Percentiles rank a stretch among this genome's conserved stretches.
These are phyloP conservation scores for Xanthoconium separans DNA, from an alignment of 1,284 basidiomycete genomes.

Conservation along the genomic window DNA sequence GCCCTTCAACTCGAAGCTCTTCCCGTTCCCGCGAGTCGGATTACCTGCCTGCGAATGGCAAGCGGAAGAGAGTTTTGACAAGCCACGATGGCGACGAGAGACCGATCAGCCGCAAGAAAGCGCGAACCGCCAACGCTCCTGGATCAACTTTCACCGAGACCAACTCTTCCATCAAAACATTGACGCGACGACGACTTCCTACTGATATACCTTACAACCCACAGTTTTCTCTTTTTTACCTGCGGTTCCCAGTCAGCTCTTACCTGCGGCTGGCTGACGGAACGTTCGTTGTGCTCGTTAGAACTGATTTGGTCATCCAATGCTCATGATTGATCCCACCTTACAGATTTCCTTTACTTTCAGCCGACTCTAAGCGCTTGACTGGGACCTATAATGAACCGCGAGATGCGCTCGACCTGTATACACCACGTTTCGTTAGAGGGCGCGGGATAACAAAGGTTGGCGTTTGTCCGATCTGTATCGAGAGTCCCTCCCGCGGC, in stretches of 20 bases:
- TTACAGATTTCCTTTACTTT: slow-evolving; percentile 35
- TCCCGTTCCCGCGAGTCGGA: slow-evolving; percentile 4
- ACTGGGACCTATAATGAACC: slow-evolving; percentile 60
- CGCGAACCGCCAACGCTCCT: background rate
- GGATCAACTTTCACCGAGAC: background rate
- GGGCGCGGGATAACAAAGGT: slow-evolving; percentile 68
- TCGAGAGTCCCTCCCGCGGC: slow-evolving; percentile 58
- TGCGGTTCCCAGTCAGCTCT: slow-evolving; percentile 61
- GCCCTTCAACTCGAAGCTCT: slow-evolving; percentile 3
- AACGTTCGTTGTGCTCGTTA: slow-evolving; percentile 25
- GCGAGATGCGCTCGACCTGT: slow-evolving; percentile 59
- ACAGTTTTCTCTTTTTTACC: slow-evolving; percentile 58
- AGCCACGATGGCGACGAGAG: slow-evolving; percentile 11
- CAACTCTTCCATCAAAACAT: background rate
- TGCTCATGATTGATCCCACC: slow-evolving; percentile 1
- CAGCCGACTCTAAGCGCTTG: slow-evolving; percentile 37
- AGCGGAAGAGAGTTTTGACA: slow-evolving; percentile 17
- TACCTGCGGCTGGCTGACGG: slow-evolving; percentile 39
- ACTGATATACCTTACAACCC: slow-evolving; percentile 42
- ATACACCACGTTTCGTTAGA: slow-evolving; percentile 75
- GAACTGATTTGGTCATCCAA: background rate
- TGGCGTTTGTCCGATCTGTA: slow-evolving; percentile 76
- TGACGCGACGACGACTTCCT: slow-evolving; percentile 47
- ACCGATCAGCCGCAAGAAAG: slow-evolving; percentile 16
- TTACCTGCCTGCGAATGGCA: slow-evolving; percentile 22